Evolutionary conservation across 2,329 filamentous ascomycete genomes (phyloP).

Genomic region (Purpureocillium lavendulum): DNA sequence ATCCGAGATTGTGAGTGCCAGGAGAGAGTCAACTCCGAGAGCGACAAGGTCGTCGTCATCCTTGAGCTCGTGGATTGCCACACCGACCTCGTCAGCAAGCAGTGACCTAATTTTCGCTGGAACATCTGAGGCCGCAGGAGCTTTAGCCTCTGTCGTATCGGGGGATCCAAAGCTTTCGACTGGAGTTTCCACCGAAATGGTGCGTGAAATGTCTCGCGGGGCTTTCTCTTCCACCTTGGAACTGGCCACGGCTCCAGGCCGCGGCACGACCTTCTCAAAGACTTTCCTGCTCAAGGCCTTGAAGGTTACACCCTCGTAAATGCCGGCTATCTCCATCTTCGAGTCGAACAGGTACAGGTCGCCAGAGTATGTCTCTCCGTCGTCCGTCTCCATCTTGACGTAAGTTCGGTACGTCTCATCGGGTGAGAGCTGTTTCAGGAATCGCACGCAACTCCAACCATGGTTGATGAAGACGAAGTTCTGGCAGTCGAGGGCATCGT

Average conservation of each 20-base stretch:
- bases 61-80: constrained; percentile 1
- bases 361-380: constrained; percentile 35
- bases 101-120: constrained; percentile 1
- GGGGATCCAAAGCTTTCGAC: too few species aligned
- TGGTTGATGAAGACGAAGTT: constrained; percentile 52
- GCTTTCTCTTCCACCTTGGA: background rate
- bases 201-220: background rate
- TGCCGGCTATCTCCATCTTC: background rate
- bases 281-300: constrained; percentile 55
- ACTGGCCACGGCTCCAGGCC: background rate
- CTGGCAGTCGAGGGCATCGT: constrained; percentile 43
- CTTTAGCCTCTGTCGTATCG: background rate
- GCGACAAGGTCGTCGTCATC: constrained; percentile 2
- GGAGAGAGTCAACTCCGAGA: constrained; percentile 7
- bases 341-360: constrained; percentile 46
- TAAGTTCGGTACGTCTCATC: constrained; percentile 37
- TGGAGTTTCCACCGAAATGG: background rate
- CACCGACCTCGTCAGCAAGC: constrained; percentile 8
- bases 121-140: background rate
- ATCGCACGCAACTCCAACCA: constrained; percentile 39
- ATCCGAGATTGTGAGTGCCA: constrained; percentile 5
- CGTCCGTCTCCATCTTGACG: constrained; percentile 46
- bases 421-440: background rate
- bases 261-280: constrained; percentile 56
- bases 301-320: constrained; percentile 36